phyloP scores from a whole-genome alignment of 164 flowering plant genomes.

The Dillenia turbinata region DNA sequence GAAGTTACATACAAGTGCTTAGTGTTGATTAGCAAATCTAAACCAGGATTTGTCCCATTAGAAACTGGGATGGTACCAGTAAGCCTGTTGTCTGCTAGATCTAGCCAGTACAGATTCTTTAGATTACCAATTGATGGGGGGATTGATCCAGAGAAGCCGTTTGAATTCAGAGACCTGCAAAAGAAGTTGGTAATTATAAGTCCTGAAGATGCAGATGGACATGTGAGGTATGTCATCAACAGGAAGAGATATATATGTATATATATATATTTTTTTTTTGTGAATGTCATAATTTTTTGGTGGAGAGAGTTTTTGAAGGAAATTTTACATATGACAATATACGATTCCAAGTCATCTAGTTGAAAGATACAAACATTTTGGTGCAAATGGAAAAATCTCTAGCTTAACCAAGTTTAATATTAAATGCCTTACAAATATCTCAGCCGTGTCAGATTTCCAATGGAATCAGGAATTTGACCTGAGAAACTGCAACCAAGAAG shows the following conservation, averaged over 20 bases:
- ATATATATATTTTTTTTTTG: no score
- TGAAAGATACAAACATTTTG: no score
- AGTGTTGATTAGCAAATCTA: conserved; percentile 20
- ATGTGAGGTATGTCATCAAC: no score
- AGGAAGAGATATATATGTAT: no score
- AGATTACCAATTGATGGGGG: conserved; percentile 25
- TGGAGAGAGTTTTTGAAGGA: no score
- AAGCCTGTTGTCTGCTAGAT: conserved; percentile 24
- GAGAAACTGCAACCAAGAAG: conserved; percentile 58
- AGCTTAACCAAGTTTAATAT: no score
- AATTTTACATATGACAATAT: no score
- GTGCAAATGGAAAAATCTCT: no score
- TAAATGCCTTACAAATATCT: conserved; percentile 38
- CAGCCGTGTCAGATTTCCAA: conserved; percentile 49
- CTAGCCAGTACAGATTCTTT: conserved; percentile 21
- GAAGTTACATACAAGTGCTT: conserved; percentile 30
- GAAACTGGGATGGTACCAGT: conserved; percentile 27
- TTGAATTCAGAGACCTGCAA: conserved; percentile 24
- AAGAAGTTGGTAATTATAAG: background rate
- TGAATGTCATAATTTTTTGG: no score
- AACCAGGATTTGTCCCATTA: conserved; percentile 17
- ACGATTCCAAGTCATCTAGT: no score
- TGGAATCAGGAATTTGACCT: conserved; percentile 54
- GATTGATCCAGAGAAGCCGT: conserved; percentile 21
- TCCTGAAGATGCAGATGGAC: no score